Percentiles rank a stretch among this genome's conserved stretches.
Evolutionary conservation across 2,329 filamentous ascomycete genomes (phyloP).

Genomic region (Phaeoacremonium minimum): DNA sequence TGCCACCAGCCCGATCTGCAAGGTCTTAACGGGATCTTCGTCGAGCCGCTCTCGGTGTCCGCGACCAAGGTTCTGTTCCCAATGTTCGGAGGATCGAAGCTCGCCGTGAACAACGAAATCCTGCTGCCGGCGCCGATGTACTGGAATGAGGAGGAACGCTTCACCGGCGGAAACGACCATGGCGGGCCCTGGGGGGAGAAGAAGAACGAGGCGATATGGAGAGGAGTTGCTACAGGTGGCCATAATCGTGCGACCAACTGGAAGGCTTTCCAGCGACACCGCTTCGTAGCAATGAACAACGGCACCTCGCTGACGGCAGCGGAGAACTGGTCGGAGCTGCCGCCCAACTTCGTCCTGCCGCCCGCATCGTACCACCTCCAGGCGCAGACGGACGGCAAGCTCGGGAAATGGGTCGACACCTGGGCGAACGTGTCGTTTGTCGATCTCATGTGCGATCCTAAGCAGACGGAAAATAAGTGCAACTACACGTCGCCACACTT

Average conservation of each 20-base stretch:
- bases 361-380: slow-evolving; percentile 38
- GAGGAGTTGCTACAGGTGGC: slow-evolving; percentile 64
- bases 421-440: slow-evolving; percentile 50
- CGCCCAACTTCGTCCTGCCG: slow-evolving; percentile 52
- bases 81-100: slow-evolving; percentile 65
- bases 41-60: slow-evolving; percentile 52
- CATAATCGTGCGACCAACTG: slow-evolving; percentile 57
- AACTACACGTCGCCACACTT: slow-evolving; percentile 46
- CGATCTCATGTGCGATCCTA: slow-evolving; percentile 45
- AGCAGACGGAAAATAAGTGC: slow-evolving; percentile 31
- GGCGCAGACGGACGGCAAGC: slow-evolving; percentile 36
- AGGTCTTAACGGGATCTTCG: slow-evolving; percentile 60
- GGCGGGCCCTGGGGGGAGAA: slow-evolving; percentile 58
- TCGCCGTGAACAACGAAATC: slow-evolving; percentile 67
- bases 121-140: slow-evolving; percentile 67
- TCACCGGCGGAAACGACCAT: slow-evolving; percentile 50
- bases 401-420: slow-evolving; percentile 43
- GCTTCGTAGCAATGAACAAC: slow-evolving; percentile 72
- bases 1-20: slow-evolving; percentile 64
- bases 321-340: slow-evolving; percentile 34
- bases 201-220: slow-evolving; percentile 51
- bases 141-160: slow-evolving; percentile 59
- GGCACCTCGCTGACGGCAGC: slow-evolving; percentile 50
- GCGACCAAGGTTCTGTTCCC: slow-evolving; percentile 57
- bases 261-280: slow-evolving; percentile 70